Evolutionary conservation across 139 green algal genomes (phyloP).

Genomic region (Chloropicon primus): DNA sequence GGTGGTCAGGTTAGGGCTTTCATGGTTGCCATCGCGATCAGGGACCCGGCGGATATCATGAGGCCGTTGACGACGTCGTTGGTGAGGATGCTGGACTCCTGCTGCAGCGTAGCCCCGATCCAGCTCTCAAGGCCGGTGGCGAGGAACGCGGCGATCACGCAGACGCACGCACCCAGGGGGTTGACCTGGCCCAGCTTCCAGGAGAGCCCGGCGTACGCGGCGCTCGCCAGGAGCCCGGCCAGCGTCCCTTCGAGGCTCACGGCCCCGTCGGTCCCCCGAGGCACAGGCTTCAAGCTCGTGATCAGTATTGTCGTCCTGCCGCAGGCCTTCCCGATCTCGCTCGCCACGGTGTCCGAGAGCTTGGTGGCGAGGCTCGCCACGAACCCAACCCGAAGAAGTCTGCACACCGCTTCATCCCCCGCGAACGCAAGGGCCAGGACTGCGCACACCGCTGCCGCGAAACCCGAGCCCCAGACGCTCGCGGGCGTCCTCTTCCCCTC

Average conservation of each 20-base stretch:
- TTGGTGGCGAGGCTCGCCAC: background rate
- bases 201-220: background rate
- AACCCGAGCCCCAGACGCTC: background rate
- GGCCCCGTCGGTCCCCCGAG: background rate
- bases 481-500: background rate
- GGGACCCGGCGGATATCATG: background rate
- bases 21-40: background rate
- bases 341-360: slow-evolving; percentile 31
- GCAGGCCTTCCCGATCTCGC: slow-evolving; percentile 30
- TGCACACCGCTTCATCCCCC: background rate
- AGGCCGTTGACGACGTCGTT: background rate
- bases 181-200: background rate
- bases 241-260: background rate
- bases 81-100: background rate
- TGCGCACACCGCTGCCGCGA: background rate
- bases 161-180: background rate
- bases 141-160: background rate
- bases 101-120: background rate
- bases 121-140: background rate
- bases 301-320: background rate
- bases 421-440: background rate
- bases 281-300: background rate
- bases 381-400: background rate
- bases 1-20: no score
- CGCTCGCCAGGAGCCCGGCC: background rate